Evolutionary conservation across 2,329 filamentous ascomycete genomes (phyloP).

Genomic region (Apiospora marii): DNA sequence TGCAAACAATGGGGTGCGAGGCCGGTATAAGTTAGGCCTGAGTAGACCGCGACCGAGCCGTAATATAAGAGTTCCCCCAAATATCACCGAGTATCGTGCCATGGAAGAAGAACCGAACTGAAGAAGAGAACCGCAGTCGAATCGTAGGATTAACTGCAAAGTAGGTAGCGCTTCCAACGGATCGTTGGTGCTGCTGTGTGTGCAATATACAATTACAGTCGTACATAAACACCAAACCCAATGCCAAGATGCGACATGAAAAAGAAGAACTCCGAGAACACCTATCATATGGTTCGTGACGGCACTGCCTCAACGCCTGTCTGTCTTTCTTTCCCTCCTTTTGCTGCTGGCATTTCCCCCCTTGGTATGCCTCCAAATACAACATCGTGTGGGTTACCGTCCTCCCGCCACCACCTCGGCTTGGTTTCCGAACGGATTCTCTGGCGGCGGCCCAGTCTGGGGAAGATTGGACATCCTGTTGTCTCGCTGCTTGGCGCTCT

Average conservation of each 20-base stretch:
- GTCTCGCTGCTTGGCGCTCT: conserved; percentile 30
- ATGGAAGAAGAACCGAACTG: neutral
- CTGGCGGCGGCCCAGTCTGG: conserved; percentile 20
- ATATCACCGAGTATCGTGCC: neutral
- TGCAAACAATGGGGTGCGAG: neutral
- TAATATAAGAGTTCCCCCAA: neutral
- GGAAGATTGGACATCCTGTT: neutral
- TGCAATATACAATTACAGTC: conserved; percentile 9
- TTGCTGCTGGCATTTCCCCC: neutral
- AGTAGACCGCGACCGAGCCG: neutral
- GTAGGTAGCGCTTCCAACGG: neutral
- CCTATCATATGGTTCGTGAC: conserved; percentile 18
- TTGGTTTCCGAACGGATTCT: conserved; percentile 20
- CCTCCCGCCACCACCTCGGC: conserved; percentile 21
- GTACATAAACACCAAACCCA: conserved; percentile 1
- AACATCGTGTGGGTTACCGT: neutral
- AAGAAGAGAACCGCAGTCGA: neutral
- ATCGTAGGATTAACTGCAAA: neutral
- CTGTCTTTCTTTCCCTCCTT: neutral
- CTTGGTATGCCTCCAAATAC: neutral
- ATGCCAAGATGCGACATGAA: neutral
- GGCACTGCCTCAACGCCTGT: conserved; percentile 9
- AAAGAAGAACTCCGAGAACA: conserved; percentile 14
- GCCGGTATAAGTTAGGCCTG: neutral
- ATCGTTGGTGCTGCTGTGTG: neutral